phyloP scores from a whole-genome alignment of 2,329 filamentous ascomycete genomes.

The Metarhizium robertsii region DNA sequence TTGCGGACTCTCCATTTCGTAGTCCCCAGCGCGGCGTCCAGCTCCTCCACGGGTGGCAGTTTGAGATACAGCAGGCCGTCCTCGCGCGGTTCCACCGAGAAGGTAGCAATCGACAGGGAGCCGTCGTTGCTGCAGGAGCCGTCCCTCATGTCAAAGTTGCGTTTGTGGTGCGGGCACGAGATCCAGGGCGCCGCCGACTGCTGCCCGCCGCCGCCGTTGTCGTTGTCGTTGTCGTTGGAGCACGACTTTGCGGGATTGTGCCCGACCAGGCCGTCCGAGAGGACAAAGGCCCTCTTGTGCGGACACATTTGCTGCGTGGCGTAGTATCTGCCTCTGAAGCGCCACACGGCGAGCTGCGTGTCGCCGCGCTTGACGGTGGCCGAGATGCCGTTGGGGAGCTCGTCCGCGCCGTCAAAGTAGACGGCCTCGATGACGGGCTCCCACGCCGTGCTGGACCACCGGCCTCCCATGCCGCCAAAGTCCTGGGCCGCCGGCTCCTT shows the following conservation, averaged over 20 bases:
- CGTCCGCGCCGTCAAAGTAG: conserved; percentile 56
- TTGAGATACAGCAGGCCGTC: conserved; percentile 75
- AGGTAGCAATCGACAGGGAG: conserved; percentile 71
- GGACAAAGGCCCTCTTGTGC: conserved; percentile 82
- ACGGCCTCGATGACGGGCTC: conserved; percentile 65
- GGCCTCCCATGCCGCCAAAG: conserved; percentile 55
- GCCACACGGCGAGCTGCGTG: conserved; percentile 82
- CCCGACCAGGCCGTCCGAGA: conserved; percentile 76
- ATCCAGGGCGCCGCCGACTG: conserved; percentile 54
- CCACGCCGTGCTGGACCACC: conserved; percentile 59
- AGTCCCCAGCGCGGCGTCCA: conserved; percentile 72
- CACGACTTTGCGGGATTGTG: conserved; percentile 36
- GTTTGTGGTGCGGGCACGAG: conserved; percentile 81
- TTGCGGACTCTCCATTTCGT: conserved; percentile 69
- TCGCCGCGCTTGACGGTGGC: conserved; percentile 77
- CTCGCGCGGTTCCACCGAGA: conserved; percentile 60
- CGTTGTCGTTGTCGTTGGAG: conserved; percentile 15
- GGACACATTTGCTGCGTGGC: conserved; percentile 92
- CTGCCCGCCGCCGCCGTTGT: too few relatives aligned
- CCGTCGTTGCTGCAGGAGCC: conserved; percentile 70
- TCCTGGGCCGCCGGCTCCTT: conserved; percentile 57
- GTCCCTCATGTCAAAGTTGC: conserved; percentile 69
- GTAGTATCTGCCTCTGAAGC: conserved; percentile 71
- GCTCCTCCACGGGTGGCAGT: conserved; percentile 69
- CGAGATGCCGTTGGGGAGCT: conserved; percentile 61